These are phyloP conservation scores for Eucalyptus pauciflora DNA, from an alignment of 345 rosid species.

Conservation along the genomic window DNA sequence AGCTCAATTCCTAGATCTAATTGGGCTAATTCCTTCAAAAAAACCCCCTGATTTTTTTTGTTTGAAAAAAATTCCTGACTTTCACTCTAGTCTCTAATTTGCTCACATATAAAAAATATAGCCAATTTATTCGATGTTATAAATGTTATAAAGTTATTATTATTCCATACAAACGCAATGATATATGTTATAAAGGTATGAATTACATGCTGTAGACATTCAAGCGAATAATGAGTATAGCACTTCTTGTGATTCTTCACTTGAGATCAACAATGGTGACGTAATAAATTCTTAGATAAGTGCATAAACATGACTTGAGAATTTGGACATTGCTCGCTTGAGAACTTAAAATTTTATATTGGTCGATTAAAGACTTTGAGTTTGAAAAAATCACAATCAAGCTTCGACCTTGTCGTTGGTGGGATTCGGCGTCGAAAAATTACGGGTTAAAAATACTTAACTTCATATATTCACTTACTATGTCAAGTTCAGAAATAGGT, in stretches of 20 bases:
- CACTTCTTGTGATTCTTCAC: neutral
- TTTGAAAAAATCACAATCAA: neutral
- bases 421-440: fast-evolving
- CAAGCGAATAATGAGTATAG: neutral
- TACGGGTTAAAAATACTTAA: neutral
- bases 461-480: neutral
- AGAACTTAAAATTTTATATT: neutral
- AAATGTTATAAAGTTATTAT: no score
- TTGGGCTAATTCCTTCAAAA: neutral
- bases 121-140: no score
- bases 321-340: neutral
- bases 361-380: neutral
- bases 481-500: fast-evolving
- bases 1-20: neutral
- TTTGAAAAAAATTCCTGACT: neutral
- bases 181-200: neutral
- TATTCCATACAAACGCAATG: fast-evolving
- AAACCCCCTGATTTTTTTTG: neutral
- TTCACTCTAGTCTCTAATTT: neutral
- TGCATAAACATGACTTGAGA: neutral
- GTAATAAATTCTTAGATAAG: neutral
- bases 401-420: neutral
- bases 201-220: fast-evolving
- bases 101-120: no score
- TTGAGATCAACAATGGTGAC: neutral